These are phyloP conservation scores for Wickerhamiella pararugosa DNA, from an alignment of 1,139 yeast species.

Conservation along the genomic window DNA sequence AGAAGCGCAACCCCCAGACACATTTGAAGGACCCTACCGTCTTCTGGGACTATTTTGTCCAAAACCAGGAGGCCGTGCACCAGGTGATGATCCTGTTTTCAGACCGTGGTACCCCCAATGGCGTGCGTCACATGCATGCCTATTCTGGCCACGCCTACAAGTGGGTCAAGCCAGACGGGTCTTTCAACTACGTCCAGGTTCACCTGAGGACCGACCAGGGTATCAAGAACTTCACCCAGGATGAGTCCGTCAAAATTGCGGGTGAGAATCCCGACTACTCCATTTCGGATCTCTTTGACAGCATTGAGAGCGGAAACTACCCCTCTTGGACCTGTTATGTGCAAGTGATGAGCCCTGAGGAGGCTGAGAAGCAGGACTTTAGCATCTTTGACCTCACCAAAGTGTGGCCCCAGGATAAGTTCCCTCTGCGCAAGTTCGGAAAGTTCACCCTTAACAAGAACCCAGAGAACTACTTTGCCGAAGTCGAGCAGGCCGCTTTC, in stretches of 20 bases:
- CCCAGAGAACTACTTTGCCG: constrained; percentile 65
- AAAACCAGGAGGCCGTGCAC: constrained; percentile 48
- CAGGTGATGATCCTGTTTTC: constrained; percentile 49
- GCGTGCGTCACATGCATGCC: constrained; percentile 53
- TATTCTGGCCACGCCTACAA: constrained; percentile 66
- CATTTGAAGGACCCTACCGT: constrained; percentile 57
- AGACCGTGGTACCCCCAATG: constrained; percentile 58
- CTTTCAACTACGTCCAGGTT: constrained; percentile 50
- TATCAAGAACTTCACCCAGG: constrained; percentile 38
- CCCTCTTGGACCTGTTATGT: constrained; percentile 53
- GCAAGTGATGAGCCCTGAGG: constrained; percentile 57
- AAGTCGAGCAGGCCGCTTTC: constrained; percentile 68
- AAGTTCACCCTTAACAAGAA: constrained; percentile 51
- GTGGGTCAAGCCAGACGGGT: constrained; percentile 48
- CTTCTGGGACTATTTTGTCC: constrained; percentile 54
- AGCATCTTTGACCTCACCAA: constrained; percentile 58
- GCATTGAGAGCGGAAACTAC: constrained; percentile 42
- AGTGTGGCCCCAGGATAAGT: constrained; percentile 65
- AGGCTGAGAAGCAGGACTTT: constrained; percentile 37
- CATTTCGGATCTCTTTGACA: constrained; percentile 40
- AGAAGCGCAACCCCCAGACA: constrained; percentile 70
- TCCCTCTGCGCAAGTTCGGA: constrained; percentile 62
- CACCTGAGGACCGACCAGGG: constrained; percentile 52
- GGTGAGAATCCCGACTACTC: constrained; percentile 51
- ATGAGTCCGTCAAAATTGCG: constrained; percentile 40